Percentiles rank a stretch among this genome's conserved stretches.
Evolutionary conservation across 495 filamentous ascomycete genomes (phyloP).

Genomic region (Aspergillus avenaceus): DNA sequence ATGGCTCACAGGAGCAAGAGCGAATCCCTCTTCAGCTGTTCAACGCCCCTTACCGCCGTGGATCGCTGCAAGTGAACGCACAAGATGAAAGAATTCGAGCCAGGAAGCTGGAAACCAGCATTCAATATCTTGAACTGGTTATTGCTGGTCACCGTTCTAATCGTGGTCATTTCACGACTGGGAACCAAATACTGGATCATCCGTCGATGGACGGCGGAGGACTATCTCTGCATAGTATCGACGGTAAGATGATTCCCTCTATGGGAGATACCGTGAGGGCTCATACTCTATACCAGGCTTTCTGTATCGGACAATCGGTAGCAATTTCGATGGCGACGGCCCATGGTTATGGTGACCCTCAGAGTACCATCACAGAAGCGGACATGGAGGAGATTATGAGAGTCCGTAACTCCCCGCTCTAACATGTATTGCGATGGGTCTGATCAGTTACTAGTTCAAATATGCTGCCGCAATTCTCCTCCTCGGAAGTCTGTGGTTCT

Average conservation of each 20-base stretch:
- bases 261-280: neutral
- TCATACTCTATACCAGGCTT: neutral
- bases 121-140: neutral
- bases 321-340: neutral
- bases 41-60: no score
- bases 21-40: no score
- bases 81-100: neutral
- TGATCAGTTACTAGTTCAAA: constrained; percentile 17
- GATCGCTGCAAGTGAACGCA: no score
- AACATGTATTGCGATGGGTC: neutral
- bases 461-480: constrained; percentile 32
- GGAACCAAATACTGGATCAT: neutral
- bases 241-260: neutral
- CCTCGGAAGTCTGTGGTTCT: constrained; percentile 23
- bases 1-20: no score
- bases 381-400: constrained; percentile 1
- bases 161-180: neutral
- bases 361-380: neutral
- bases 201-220: neutral
- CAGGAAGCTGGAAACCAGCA: neutral
- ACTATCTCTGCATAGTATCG: neutral
- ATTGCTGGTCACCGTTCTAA: neutral
- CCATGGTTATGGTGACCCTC: constrained; percentile 9
- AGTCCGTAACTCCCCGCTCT: neutral
- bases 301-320: neutral